Percentiles rank a stretch among this genome's conserved stretches.
Evolutionary conservation across 2,329 filamentous ascomycete genomes (phyloP).

Genomic region (Fusarium hainanense): DNA sequence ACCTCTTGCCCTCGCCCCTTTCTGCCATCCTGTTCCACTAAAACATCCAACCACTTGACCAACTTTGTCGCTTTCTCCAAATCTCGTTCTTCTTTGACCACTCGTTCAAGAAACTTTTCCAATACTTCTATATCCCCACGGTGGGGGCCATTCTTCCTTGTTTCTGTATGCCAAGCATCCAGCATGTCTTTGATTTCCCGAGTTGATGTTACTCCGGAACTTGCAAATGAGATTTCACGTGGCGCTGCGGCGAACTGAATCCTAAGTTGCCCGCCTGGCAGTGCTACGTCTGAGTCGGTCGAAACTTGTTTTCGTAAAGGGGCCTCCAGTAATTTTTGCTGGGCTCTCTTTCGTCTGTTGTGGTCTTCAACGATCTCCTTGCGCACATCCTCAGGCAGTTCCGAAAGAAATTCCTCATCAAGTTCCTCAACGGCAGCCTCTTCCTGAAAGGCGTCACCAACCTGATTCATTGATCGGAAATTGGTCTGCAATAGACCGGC

Average conservation of each 20-base stretch:
- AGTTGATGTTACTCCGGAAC: conserved; percentile 55
- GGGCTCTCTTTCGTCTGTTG: conserved; percentile 64
- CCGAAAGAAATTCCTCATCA: conserved; percentile 80
- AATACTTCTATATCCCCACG: conserved; percentile 80
- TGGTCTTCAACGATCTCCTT: conserved; percentile 83
- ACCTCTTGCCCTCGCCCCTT: conserved; percentile 52
- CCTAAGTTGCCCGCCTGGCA: conserved; percentile 54
- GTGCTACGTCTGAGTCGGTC: conserved; percentile 39
- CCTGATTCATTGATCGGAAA: conserved; percentile 64
- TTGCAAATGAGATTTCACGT: conserved; percentile 59
- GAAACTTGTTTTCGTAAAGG: conserved; percentile 43
- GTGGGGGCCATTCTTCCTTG: conserved; percentile 80
- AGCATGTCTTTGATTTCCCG: conserved; percentile 79
- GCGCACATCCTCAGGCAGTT: conserved; percentile 83
- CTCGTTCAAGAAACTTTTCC: conserved; percentile 75
- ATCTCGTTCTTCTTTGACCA: conserved; percentile 81
- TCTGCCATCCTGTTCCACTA: conserved; percentile 62
- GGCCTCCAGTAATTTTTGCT: conserved; percentile 62
- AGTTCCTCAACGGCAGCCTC: conserved; percentile 61
- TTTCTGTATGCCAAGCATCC: conserved; percentile 79
- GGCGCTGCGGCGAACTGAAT: conserved; percentile 62
- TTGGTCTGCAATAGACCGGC: conserved; percentile 78
- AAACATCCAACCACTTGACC: conserved; percentile 72
- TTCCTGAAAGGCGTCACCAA: conserved; percentile 47
- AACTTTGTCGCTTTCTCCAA: conserved; percentile 78